Percentiles rank a stretch among this genome's conserved stretches.
Conservation (phyloP, 192 early-diverging fungal genomes). For the Umbelopsis sp. region DNA sequence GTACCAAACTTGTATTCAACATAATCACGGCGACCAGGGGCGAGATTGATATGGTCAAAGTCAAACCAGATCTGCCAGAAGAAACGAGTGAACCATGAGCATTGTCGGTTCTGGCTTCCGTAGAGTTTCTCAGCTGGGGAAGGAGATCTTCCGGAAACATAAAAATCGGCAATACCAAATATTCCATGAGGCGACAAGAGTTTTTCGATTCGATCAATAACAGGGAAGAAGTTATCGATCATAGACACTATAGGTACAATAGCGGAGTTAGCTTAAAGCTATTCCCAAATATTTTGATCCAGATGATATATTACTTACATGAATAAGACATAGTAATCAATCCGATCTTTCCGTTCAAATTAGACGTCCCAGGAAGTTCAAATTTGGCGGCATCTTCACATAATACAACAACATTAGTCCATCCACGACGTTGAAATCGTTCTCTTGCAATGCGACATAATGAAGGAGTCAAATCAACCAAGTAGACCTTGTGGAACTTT, state of each 20-base stretch:
- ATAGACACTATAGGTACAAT: conserved; percentile 60
- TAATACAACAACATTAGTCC: conserved; percentile 78
- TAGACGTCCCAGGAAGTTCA: conserved; percentile 59
- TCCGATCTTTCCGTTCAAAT: conserved; percentile 65
- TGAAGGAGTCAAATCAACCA: conserved; percentile 83
- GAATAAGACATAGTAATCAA: conserved; percentile 89
- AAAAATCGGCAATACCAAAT: conserved; percentile 82
- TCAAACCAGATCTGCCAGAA: conserved; percentile 93
- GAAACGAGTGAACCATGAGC: conserved; percentile 76
- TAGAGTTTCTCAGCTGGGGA: conserved; percentile 44
- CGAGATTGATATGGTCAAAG: conserved; percentile 79
- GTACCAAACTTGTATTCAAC: conserved; percentile 82
- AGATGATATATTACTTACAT: conserved; percentile 20
- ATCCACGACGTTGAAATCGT: conserved; percentile 74
- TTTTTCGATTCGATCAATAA: conserved; percentile 66
- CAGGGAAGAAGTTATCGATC: conserved; percentile 74
- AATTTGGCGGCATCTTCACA: conserved; percentile 80
- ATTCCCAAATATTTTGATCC: background rate
- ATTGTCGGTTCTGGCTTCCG: conserved; percentile 61
- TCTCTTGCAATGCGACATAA: conserved; percentile 77
- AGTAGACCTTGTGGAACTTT: conserved; percentile 76
- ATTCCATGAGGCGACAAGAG: conserved; percentile 68
- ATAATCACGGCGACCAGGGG: conserved; percentile 79
- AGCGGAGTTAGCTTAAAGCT: background rate
- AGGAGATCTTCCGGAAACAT: conserved; percentile 56